Evolutionary conservation across 192 early-diverging fungal genomes (phyloP).

Genomic region (Coemansia sp.): DNA sequence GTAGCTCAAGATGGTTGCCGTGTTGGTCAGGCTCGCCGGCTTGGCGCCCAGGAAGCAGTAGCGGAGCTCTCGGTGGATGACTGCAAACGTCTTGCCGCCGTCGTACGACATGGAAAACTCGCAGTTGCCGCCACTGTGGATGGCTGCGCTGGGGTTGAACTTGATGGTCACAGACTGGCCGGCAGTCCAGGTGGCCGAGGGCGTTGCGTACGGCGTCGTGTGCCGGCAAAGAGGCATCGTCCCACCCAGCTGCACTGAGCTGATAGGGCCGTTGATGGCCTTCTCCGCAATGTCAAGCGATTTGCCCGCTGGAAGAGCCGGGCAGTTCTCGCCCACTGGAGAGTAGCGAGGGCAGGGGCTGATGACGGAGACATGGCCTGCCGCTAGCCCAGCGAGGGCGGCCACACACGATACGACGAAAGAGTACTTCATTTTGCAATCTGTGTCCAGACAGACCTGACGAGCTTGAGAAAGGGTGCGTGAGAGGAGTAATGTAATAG

Average conservation of each 20-base stretch:
- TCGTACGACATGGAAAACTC: slow-evolving; percentile 54
- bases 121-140: slow-evolving; percentile 54
- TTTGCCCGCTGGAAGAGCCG: slow-evolving; percentile 37
- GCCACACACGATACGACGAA: not conserved
- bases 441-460: not conserved
- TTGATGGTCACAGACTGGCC: slow-evolving; percentile 29
- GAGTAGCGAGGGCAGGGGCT: slow-evolving; percentile 33
- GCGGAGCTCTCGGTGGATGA: slow-evolving; percentile 49
- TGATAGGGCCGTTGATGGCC: slow-evolving; percentile 33
- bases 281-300: slow-evolving; percentile 20
- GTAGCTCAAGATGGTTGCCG: slow-evolving; percentile 13
- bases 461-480: not conserved
- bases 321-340: slow-evolving; percentile 25
- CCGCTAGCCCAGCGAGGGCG: slow-evolving; percentile 9
- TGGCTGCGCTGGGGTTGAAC: slow-evolving; percentile 13
- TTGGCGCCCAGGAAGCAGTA: slow-evolving; percentile 15
- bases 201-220: slow-evolving; percentile 21
- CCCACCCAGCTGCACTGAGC: not conserved
- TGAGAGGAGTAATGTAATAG: not conserved
- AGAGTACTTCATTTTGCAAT: slow-evolving; percentile 2
- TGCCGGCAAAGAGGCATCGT: slow-evolving; percentile 29
- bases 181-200: slow-evolving; percentile 31
- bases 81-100: slow-evolving; percentile 45
- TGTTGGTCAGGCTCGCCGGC: slow-evolving; percentile 11
- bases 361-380: slow-evolving; percentile 24